A percentile compares a stretch with the other conserved stretches of the same genome.
Conservation (phyloP, 1,284 basidiomycete genomes). For the Cystobasidium slooffiae region DNA sequence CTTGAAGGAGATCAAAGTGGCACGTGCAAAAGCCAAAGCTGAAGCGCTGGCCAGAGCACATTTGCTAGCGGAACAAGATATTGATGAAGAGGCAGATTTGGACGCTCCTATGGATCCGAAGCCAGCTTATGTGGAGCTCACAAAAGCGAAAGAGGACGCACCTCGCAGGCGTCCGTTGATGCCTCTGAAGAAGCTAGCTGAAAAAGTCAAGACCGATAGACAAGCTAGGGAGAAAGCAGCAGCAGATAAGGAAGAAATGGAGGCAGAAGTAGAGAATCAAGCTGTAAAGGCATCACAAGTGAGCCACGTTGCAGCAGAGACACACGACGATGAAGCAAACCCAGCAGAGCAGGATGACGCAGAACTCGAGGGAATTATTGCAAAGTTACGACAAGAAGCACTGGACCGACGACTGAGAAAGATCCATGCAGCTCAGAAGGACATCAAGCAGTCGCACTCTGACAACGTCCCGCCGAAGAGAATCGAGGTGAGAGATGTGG, state of each 20-base stretch:
- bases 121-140: background rate
- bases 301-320: background rate
- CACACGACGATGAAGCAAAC: background rate
- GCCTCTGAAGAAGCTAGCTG: slow-evolving; percentile 16
- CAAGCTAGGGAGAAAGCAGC: background rate
- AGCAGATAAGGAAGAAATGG: background rate
- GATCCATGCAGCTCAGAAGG: slow-evolving; percentile 1
- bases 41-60: slow-evolving; percentile 15
- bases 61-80: background rate
- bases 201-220: slow-evolving; percentile 11
- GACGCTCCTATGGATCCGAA: background rate
- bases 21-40: slow-evolving; percentile 9
- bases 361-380: slow-evolving; percentile 33
- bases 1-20: slow-evolving; percentile 8
- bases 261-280: background rate
- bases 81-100: background rate
- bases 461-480: background rate
- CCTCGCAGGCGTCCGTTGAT: slow-evolving; percentile 11
- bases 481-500: background rate
- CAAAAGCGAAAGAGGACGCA: background rate
- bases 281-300: background rate
- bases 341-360: slow-evolving; percentile 23
- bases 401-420: slow-evolving; percentile 24
- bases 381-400: slow-evolving; percentile 20
- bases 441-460: background rate